Percentiles rank a stretch among this genome's conserved stretches.
Evolutionary conservation across 2,329 filamentous ascomycete genomes (phyloP).

Genomic region (Ilyonectria robusta): DNA sequence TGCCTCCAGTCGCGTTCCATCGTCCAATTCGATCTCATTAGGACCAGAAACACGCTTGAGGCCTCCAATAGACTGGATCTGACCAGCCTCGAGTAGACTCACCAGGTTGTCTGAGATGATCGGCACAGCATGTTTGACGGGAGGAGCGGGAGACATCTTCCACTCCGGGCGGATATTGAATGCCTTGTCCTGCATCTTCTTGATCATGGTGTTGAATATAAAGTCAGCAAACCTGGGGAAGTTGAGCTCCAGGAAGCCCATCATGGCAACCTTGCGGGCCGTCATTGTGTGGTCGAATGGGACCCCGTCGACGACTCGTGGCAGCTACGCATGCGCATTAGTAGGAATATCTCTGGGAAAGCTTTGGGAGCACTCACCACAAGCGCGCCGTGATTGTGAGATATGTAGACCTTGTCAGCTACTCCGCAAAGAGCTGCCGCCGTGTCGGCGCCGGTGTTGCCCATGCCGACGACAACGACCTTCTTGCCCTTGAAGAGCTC

Average conservation of each 20-base stretch:
- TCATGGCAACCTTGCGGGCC: slow-evolving; percentile 49
- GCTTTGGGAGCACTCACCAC: slow-evolving; percentile 48
- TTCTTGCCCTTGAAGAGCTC: slow-evolving; percentile 56
- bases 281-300: slow-evolving; percentile 54
- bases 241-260: slow-evolving; percentile 47
- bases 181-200: slow-evolving; percentile 39
- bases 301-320: slow-evolving; percentile 50
- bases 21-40: slow-evolving; percentile 46
- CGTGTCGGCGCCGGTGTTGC: slow-evolving; percentile 53
- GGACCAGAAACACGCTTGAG: slow-evolving; percentile 44
- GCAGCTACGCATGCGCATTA: slow-evolving; percentile 37
- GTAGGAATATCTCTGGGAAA: neutral
- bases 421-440: slow-evolving; percentile 51
- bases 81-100: slow-evolving; percentile 54
- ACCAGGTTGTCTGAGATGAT: slow-evolving; percentile 48
- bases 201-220: slow-evolving; percentile 42
- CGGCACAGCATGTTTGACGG: slow-evolving; percentile 42
- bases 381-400: slow-evolving; percentile 56
- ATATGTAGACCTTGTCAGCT: slow-evolving; percentile 57
- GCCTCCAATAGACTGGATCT: slow-evolving; percentile 52
- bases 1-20: slow-evolving; percentile 46
- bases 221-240: slow-evolving; percentile 42
- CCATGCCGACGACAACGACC: slow-evolving; percentile 60
- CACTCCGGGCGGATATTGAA: slow-evolving; percentile 49
- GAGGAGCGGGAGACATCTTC: slow-evolving; percentile 46